phyloP scores from a whole-genome alignment of 169 alveolate genomes.

The Eimeria necatrix region DNA sequence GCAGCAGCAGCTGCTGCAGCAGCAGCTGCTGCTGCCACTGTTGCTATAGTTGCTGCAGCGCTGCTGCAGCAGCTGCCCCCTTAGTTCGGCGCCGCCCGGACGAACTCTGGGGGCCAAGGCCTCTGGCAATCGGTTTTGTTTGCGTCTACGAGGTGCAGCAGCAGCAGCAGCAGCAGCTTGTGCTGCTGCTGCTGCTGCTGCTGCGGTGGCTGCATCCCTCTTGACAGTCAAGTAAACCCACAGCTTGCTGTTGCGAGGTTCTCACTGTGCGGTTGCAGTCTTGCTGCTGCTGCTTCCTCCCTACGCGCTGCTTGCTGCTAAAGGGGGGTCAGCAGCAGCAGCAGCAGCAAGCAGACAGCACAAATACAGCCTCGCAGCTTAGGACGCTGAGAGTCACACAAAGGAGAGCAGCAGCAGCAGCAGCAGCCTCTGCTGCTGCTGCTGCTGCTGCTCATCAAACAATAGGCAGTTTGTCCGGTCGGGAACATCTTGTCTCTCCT shows the following conservation, averaged over 20 bases:
- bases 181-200: constrained; percentile 39
- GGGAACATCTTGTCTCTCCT: neutral
- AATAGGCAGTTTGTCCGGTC: constrained; percentile 3
- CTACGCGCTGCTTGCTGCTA: constrained; percentile 2
- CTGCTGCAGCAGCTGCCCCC: neutral
- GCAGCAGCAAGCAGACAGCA: neutral
- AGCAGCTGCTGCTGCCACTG: neutral
- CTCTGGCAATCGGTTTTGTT: neutral
- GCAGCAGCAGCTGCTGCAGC: constrained; percentile 49
- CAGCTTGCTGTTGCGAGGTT: no score
- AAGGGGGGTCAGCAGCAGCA: constrained; percentile 11
- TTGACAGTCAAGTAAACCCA: no score
- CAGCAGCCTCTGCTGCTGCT: neutral
- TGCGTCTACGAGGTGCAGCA: neutral
- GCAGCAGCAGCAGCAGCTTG: constrained; percentile 49
- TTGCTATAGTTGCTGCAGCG: neutral
- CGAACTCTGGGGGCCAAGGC: constrained; percentile 15
- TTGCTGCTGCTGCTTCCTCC: constrained; percentile 37
- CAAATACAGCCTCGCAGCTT: constrained; percentile 36
- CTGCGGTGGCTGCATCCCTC: neutral
- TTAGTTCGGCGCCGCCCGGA: no score
- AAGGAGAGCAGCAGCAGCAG: neutral
- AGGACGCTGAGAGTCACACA: neutral
- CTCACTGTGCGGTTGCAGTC: no score
- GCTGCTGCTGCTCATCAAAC: constrained; percentile 22